Conservation (phyloP, 352 stramenopile species). For the Pythium volutum region DNA sequence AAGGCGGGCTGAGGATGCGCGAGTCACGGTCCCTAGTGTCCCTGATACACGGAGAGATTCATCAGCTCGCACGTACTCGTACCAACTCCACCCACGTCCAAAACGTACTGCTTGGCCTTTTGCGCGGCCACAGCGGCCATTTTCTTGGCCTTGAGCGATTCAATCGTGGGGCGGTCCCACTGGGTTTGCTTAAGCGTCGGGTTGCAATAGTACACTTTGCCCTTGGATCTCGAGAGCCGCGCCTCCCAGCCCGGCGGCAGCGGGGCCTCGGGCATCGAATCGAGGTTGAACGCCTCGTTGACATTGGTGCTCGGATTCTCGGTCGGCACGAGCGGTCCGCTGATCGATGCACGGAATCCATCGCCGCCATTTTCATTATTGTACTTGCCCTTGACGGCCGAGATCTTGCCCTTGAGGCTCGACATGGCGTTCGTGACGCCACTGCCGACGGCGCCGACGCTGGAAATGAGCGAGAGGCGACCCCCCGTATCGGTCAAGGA, state of each 20-base stretch:
- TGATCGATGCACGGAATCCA: conserved; percentile 18
- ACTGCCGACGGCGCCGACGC: conserved; percentile 45
- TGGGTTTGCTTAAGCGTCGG: conserved; percentile 67
- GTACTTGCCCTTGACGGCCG: conserved; percentile 82
- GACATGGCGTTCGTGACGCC: conserved; percentile 57
- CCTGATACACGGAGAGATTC: not conserved
- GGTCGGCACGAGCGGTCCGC: conserved; percentile 12
- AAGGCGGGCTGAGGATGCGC: conserved; percentile 26
- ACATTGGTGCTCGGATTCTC: conserved; percentile 16
- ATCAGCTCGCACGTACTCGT: not conserved
- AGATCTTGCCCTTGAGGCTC: conserved; percentile 64
- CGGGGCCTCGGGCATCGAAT: conserved; percentile 48
- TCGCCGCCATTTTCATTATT: conserved; percentile 43
- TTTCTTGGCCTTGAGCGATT: conserved; percentile 60
- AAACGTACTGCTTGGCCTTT: conserved; percentile 34
- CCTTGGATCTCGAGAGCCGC: conserved; percentile 78
- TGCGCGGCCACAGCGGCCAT: conserved; percentile 40
- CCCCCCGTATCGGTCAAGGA: conserved; percentile 37
- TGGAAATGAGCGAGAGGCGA: conserved; percentile 63
- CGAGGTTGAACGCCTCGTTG: conserved; percentile 65
- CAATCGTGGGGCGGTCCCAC: conserved; percentile 78
- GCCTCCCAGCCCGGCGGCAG: conserved; percentile 79
- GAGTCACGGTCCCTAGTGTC: conserved; percentile 20
- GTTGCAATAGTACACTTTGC: conserved; percentile 87
- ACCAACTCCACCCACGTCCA: not conserved